Evolutionary conservation across 2,329 filamentous ascomycete genomes (phyloP).

Genomic region (Botrytis fabae): DNA sequence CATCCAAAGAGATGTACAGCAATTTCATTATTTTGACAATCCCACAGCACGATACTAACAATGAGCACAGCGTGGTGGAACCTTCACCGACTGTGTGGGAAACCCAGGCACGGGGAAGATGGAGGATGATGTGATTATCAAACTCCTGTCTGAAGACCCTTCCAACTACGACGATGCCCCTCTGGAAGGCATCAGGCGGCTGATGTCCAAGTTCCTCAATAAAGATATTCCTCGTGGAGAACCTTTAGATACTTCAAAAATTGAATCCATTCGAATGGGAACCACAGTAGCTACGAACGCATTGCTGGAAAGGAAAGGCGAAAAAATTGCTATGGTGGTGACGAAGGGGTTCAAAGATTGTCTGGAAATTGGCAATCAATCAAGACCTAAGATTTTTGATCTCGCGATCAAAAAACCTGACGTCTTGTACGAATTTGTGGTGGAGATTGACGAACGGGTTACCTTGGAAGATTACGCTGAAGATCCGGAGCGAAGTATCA

Average conservation of each 20-base stretch:
- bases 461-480: constrained; percentile 92
- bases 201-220: constrained; percentile 75
- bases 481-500: constrained; percentile 66
- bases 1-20: constrained; percentile 23
- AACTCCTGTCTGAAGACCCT: constrained; percentile 87
- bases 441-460: constrained; percentile 90
- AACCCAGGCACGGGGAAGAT: constrained; percentile 69
- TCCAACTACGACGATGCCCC: constrained; percentile 89
- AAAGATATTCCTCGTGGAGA: constrained; percentile 77
- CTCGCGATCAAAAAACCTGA: constrained; percentile 84
- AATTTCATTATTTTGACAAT: not conserved
- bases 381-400: constrained; percentile 86
- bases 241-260: constrained; percentile 75
- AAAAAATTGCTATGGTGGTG: constrained; percentile 82
- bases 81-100: constrained; percentile 90
- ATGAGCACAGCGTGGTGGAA: constrained; percentile 68
- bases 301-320: constrained; percentile 84
- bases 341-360: constrained; percentile 88
- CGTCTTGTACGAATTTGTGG: constrained; percentile 77
- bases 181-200: constrained; percentile 83
- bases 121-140: constrained; percentile 78
- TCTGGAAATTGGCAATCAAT: constrained; percentile 86
- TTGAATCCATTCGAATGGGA: constrained; percentile 93
- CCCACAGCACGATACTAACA: constrained; percentile 2
- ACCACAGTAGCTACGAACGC: constrained; percentile 95